Conservation (phyloP, 2,329 filamentous ascomycete species). For the Sporothrix brasiliensis region DNA sequence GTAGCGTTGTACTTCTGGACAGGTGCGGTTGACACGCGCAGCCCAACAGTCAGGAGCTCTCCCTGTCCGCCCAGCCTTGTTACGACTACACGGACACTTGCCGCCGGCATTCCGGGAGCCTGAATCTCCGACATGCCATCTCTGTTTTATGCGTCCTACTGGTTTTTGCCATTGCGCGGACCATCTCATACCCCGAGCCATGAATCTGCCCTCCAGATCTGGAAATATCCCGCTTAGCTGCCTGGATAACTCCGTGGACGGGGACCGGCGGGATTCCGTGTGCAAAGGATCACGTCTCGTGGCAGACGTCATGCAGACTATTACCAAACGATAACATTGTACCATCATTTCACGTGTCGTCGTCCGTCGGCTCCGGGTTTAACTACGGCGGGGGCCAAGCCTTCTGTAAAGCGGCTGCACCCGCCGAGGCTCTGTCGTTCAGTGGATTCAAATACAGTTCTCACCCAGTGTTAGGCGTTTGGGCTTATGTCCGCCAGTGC, state of each 20-base stretch:
- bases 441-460: neutral
- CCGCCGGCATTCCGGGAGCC: too few species aligned
- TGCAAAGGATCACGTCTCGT: neutral
- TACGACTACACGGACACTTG: too few species aligned
- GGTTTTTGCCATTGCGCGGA: neutral
- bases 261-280: neutral
- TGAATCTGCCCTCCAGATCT: neutral
- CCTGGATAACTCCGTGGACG: conserved; percentile 12
- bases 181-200: neutral
- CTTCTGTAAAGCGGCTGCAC: too few species aligned
- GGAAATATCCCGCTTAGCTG: neutral
- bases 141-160: neutral
- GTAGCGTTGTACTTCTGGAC: neutral
- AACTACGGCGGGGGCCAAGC: neutral
- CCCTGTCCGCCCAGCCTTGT: too few species aligned
- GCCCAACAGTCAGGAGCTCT: too few species aligned
- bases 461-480: neutral
- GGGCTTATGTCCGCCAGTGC: neutral
- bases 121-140: neutral
- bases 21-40: too few species aligned
- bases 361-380: neutral
- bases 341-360: neutral
- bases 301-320: too few species aligned
- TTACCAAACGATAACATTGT: too few species aligned
- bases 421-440: neutral